A percentile compares a stretch with the other conserved stretches of the same genome.
phyloP scores from a whole-genome alignment of 2,329 filamentous ascomycete genomes.

The Aspergillus sp. region DNA sequence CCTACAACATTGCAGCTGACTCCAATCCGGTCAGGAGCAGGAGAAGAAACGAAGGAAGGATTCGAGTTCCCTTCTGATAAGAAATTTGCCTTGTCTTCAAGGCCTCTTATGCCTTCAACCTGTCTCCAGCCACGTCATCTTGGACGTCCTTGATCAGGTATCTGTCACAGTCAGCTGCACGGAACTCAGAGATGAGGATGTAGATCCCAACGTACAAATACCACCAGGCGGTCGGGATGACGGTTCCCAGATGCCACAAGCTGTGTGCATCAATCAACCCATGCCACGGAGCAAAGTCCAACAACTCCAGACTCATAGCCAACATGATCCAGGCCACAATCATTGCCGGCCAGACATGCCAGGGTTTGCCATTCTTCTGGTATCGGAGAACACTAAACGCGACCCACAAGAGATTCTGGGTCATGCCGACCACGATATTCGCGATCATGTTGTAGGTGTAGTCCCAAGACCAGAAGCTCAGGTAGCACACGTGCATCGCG shows the following conservation, averaged over 20 bases:
- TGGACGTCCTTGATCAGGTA: constrained; percentile 83
- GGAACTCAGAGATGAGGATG: not conserved
- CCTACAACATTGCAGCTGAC: constrained; percentile 8
- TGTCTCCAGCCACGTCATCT: constrained; percentile 71
- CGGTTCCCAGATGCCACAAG: constrained; percentile 92
- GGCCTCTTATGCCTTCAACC: constrained; percentile 62
- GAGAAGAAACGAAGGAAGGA: not conserved
- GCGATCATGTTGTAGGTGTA: constrained; percentile 98
- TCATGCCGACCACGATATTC: constrained; percentile 76
- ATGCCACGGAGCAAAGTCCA: constrained; percentile 85
- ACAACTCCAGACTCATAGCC: constrained; percentile 91
- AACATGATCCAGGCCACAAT: constrained; percentile 89
- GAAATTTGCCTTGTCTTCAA: not conserved
- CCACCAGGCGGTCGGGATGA: constrained; percentile 82
- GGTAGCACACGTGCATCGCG: constrained; percentile 72
- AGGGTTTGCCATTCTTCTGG: constrained; percentile 61
- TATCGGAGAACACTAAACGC: constrained; percentile 78
- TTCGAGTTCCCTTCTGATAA: not conserved
- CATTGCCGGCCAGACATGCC: constrained; percentile 86
- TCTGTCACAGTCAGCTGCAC: constrained; percentile 46
- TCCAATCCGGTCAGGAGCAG: not conserved
- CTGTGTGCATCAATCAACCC: constrained; percentile 89
- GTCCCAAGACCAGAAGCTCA: constrained; percentile 85
- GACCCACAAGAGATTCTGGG: constrained; percentile 82
- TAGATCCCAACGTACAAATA: constrained; percentile 71